Conservation (phyloP, 305 asterid species). For the Rubia balearica region DNA sequence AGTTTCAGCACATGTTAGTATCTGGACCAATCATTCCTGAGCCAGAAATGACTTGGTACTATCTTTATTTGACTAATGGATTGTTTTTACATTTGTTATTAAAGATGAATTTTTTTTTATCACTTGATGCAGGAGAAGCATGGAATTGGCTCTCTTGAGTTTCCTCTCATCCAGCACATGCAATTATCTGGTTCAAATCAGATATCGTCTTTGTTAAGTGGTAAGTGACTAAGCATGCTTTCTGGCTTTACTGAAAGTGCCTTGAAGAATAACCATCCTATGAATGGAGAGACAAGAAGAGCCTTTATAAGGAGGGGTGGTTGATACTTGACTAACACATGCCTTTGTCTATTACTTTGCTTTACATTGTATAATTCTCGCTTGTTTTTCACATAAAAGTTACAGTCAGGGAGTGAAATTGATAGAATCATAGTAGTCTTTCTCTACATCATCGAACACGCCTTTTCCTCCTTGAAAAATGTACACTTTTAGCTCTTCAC, state of each 20-base stretch:
- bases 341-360: background rate
- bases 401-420: background rate
- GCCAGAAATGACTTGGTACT: background rate
- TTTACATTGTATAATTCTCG: background rate
- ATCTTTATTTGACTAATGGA: background rate
- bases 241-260: constrained; percentile 5
- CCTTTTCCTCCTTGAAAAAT: background rate
- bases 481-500: background rate
- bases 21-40: background rate
- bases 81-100: background rate
- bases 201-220: constrained; percentile 42
- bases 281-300: background rate
- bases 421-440: background rate
- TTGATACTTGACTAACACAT: background rate
- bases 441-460: background rate
- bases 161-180: constrained; percentile 70
- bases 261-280: background rate
- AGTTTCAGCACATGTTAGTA: background rate
- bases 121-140: constrained; percentile 40
- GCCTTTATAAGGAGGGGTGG: background rate
- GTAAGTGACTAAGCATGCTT: constrained; percentile 28
- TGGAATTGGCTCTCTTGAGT: constrained; percentile 61
- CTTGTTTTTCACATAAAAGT: background rate
- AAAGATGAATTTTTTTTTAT: constrained; percentile 3
- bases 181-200: constrained; percentile 50